Conservation (phyloP, 2,329 filamentous ascomycete species). For the Fusarium brachygibbosum region DNA sequence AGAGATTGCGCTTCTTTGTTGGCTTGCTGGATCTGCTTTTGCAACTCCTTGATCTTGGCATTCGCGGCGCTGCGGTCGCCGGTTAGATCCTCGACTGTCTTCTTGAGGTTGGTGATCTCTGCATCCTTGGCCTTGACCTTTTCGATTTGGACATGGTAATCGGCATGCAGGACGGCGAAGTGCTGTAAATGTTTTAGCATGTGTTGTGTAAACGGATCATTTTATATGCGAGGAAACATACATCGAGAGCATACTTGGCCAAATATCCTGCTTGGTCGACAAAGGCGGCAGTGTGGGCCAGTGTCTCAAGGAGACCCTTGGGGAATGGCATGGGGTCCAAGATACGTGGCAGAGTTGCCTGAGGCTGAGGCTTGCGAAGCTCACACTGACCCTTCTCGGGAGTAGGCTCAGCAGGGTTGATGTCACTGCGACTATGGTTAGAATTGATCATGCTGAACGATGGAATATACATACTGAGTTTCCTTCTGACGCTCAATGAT, state of each 20-base stretch:
- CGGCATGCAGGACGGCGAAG: neutral
- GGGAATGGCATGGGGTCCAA: conserved; percentile 34
- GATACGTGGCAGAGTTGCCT: conserved; percentile 16
- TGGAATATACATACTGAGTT: conserved; percentile 20
- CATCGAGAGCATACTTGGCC: conserved; percentile 35
- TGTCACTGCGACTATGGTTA: neutral
- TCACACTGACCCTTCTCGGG: conserved; percentile 19
- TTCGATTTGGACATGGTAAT: conserved; percentile 2
- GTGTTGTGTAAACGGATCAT: fast-evolving
- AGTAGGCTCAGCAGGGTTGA: neutral
- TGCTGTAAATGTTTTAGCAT: neutral
- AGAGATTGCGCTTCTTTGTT: neutral
- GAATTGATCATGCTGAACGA: neutral
- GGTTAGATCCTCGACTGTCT: neutral
- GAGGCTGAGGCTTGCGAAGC: conserved; percentile 24
- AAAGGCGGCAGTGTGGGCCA: conserved; percentile 23
- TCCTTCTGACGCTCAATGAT: conserved; percentile 11
- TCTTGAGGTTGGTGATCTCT: conserved; percentile 9
- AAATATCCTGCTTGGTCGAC: conserved; percentile 41
- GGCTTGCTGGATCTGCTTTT: neutral
- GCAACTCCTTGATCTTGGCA: neutral
- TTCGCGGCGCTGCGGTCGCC: neutral
- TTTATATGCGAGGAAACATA: fast-evolving
- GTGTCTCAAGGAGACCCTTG: conserved; percentile 24
- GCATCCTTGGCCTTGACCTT: conserved; percentile 8